Evolutionary conservation across 345 rosid genomes (phyloP).

Genomic region (Arabis alpina): DNA sequence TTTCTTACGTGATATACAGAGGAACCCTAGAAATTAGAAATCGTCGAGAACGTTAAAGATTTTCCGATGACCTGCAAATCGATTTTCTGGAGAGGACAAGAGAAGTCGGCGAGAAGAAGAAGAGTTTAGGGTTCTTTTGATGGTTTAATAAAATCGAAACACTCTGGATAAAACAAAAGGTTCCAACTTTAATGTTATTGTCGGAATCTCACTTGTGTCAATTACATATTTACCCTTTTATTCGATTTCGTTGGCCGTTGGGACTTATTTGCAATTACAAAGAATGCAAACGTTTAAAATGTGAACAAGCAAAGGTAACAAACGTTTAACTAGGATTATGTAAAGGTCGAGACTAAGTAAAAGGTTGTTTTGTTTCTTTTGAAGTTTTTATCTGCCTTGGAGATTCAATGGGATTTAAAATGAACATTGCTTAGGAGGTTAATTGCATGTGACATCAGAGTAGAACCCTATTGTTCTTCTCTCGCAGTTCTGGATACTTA

Average conservation of each 20-base stretch:
- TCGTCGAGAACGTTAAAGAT: constrained; percentile 10
- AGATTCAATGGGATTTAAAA: too few species aligned
- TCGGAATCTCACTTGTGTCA: too few species aligned
- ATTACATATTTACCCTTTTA: constrained; percentile 1
- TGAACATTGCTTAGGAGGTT: constrained; percentile 34
- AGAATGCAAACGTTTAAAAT: constrained; percentile 8
- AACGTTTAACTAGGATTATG: constrained; percentile 3
- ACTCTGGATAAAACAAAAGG: background rate
- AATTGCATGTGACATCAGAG: constrained; percentile 88
- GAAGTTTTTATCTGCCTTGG: too few species aligned
- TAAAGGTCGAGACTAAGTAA: too few species aligned
- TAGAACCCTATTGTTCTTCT: constrained; percentile 94
- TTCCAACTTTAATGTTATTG: background rate
- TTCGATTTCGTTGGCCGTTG: background rate
- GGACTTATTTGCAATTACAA: too few species aligned
- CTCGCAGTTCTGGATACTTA: constrained; percentile 69
- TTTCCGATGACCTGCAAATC: constrained; percentile 30
- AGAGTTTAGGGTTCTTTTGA: constrained; percentile 2
- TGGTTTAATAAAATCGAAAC: constrained; percentile 9
- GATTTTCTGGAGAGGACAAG: background rate
- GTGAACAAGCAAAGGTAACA: constrained; percentile 17
- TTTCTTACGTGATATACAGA: background rate
- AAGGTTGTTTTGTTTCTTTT: background rate
- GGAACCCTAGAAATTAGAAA: background rate
- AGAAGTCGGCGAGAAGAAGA: constrained; percentile 23